Percentiles rank a stretch among this genome's conserved stretches.
Evolutionary conservation across 78 protist genomes (phyloP).

Genomic region (Cavenderia fasciculata): DNA sequence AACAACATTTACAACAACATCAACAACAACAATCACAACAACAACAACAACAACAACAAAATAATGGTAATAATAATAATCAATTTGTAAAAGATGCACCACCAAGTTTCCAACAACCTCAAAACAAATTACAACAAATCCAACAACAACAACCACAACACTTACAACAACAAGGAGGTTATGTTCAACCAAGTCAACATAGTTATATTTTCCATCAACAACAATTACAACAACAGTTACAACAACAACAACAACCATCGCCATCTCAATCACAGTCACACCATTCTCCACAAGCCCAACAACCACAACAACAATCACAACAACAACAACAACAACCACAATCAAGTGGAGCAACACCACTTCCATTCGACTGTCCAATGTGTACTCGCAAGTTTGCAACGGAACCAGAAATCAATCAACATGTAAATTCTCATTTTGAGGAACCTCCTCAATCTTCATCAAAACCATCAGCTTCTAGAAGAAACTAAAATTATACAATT

Average conservation of each 20-base stretch:
- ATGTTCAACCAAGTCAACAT: neutral
- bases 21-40: neutral
- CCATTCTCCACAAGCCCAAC: constrained; percentile 11
- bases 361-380: neutral
- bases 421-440: constrained; percentile 11
- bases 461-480: too few relatives aligned
- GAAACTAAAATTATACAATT: too few relatives aligned
- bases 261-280: constrained; percentile 3
- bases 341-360: neutral
- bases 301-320: neutral
- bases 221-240: neutral
- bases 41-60: neutral
- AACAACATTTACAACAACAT: neutral
- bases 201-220: constrained; percentile 5
- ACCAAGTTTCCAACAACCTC: constrained; percentile 10
- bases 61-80: neutral
- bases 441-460: too few relatives aligned
- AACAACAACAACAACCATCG: neutral
- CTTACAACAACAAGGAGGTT: neutral
- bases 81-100: constrained; percentile 9
- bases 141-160: neutral
- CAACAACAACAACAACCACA: neutral
- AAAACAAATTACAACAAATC: neutral
- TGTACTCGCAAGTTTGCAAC: neutral
- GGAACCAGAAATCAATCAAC: neutral